Base-by-base conservation (phyloP, 225 moss, liverwort and hornwort species). In the Bryum argenteum region DNA sequence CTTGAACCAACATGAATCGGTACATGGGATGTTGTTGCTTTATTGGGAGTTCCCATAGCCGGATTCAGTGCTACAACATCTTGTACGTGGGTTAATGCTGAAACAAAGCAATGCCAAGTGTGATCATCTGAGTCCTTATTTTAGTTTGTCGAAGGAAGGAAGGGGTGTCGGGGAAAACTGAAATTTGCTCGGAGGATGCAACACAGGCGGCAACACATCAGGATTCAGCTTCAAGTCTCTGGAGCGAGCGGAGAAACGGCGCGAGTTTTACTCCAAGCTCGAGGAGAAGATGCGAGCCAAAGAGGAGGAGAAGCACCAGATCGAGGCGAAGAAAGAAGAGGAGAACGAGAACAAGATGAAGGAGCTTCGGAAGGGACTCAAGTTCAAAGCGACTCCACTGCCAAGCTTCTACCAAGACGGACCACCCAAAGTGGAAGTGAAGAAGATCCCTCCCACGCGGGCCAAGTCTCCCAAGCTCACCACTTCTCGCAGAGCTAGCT, bases 201-300 rank as follows among this genome's bases (percentile, higher is more conserved):
- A n/a, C n/a, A n/a, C 48, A 48, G 48, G 54, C 11, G 76, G 83
- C 26, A 83, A 86, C 12, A 82, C 77, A 74, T 82, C 87, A 9
- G 87, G 87, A 16, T 74, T 80, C 69, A 80, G 64, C 43, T 80
- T 80, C 79, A 80, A 75, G 74, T 62, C 63, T 22, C 55, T 57
- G 12, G 79, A 80, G 48, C 12, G 75, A 44, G 74, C 79, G 4
- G 79, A 80, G 48, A 80, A 80, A 58, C 54, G 75, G 19, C 22
- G 79, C 21, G 79, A 80, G 17, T 80, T 69, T 37, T 80, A 80
- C 12, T 65, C 68, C 7, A 80, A 80, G 43, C 17, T 80, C 47
- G 79, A 80, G 47, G 70, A 80, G 47, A 68, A 68, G 38, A 69
- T 80, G 68, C 48, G 55, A 48, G 73, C 69, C 54, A 75, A 74